A percentile compares a stretch with the other conserved stretches of the same genome.
Conservation (phyloP, 192 early-diverging fungal genomes). For the Pilaira anomala region DNA sequence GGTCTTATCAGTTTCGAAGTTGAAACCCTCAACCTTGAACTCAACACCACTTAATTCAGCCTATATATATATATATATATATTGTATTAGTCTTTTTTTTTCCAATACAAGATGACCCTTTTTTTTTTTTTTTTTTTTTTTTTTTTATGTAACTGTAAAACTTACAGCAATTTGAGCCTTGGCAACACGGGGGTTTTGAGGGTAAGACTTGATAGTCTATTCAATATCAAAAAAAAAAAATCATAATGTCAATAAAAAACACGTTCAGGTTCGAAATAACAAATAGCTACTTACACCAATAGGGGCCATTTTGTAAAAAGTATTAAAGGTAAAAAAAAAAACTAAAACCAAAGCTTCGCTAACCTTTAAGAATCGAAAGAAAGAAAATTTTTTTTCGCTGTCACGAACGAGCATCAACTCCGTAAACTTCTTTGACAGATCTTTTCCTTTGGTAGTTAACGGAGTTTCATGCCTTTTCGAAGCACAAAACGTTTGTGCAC, state of each 20-base stretch:
- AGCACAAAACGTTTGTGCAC: too few species aligned
- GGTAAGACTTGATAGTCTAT: conserved; percentile 60
- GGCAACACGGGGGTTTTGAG: conserved; percentile 68
- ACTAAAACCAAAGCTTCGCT: background rate
- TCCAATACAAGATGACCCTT: background rate
- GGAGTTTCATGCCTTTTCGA: too few species aligned
- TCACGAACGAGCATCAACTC: background rate
- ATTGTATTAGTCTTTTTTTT: too few species aligned
- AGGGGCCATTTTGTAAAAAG: conserved; percentile 17
- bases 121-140: background rate
- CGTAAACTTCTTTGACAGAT: too few species aligned
- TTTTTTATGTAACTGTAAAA: too few species aligned
- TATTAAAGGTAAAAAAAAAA: conserved; percentile 19
- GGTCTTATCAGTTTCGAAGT: conserved; percentile 70
- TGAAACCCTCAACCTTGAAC: conserved; percentile 62
- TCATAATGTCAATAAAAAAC: too few species aligned
- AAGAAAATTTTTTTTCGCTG: background rate
- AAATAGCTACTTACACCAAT: conserved; percentile 28
- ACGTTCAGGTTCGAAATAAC: background rate
- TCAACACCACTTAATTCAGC: conserved; percentile 79
- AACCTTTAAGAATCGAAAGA: background rate
- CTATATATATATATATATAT: background rate
- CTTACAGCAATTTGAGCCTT: conserved; percentile 54
- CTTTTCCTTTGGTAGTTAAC: too few species aligned
- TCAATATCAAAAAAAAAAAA: background rate